These are phyloP conservation scores for Forsythia viridissima DNA, from an alignment of 257 asterid genomes.

Conservation along the genomic window DNA sequence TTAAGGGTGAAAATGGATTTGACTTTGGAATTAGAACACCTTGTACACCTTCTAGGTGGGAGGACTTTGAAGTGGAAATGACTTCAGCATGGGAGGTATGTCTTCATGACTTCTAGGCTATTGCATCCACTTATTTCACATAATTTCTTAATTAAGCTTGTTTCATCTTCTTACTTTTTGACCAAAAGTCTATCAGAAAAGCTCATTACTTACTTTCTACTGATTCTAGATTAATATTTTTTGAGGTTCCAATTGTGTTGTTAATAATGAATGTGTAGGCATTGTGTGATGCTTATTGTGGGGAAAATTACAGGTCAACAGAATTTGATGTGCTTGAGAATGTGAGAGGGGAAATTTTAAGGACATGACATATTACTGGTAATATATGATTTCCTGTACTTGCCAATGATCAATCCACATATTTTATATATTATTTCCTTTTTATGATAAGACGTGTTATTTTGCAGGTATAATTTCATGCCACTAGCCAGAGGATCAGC, in stretches of 20 bases:
- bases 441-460: slow-evolving; percentile 19
- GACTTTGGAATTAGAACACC: slow-evolving; percentile 83
- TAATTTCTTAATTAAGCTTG: neutral
- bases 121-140: neutral
- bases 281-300: slow-evolving; percentile 80
- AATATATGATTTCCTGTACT: slow-evolving; percentile 20
- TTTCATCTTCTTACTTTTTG: slow-evolving; percentile 5
- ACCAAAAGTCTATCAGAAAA: neutral
- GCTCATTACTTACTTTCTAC: neutral
- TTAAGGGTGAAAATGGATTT: slow-evolving; percentile 74
- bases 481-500: slow-evolving; percentile 83
- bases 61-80: slow-evolving; percentile 85
- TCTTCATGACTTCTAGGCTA: neutral
- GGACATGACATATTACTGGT: slow-evolving; percentile 96
- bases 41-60: slow-evolving; percentile 89
- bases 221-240: slow-evolving; percentile 1
- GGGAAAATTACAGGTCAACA: slow-evolving; percentile 80
- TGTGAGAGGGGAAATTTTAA: slow-evolving; percentile 73
- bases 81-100: slow-evolving; percentile 94
- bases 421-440: neutral
- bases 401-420: neutral
- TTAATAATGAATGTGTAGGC: slow-evolving; percentile 54
- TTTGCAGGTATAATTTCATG: slow-evolving; percentile 85
- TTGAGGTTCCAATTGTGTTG: slow-evolving; percentile 2
- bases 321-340: slow-evolving; percentile 82